phyloP scores from a whole-genome alignment of 129 eudicot species.

The Flaveria robusta region DNA sequence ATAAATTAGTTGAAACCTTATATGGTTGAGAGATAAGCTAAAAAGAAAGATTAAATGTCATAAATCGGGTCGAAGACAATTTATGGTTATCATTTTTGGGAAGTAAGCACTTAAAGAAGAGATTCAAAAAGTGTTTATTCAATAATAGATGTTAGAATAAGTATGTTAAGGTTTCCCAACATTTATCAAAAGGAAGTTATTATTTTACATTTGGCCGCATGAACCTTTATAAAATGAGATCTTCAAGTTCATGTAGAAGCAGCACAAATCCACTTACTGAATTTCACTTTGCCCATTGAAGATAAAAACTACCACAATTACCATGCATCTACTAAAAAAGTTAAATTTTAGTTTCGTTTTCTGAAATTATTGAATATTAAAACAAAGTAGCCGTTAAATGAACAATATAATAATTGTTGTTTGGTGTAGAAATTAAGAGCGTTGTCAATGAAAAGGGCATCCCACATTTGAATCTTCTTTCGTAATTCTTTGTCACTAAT shows the following conservation, averaged over 20 bases:
- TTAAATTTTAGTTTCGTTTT: too few relatives aligned
- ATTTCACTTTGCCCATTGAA: too few relatives aligned
- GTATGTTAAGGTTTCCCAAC: neutral
- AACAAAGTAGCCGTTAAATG: neutral
- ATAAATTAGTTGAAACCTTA: neutral
- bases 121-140: neutral
- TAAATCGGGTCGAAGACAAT: neutral
- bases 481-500: too few relatives aligned
- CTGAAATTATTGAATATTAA: neutral
- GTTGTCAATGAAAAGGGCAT: too few relatives aligned
- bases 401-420: neutral
- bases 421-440: neutral
- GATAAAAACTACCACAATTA: too few relatives aligned
- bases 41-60: neutral
- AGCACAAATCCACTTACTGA: conserved; percentile 11
- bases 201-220: neutral
- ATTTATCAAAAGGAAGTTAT: too few relatives aligned
- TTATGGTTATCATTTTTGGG: neutral
- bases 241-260: conserved; percentile 1
- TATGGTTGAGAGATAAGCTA: neutral
- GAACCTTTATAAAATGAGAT: neutral
- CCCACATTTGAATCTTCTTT: too few relatives aligned
- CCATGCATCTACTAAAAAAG: too few relatives aligned
- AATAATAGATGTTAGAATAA: neutral
- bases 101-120: neutral